A percentile compares a stretch with the other conserved stretches of the same genome.
Conservation (phyloP, 2,329 filamentous ascomycete species). For the Pseudocercospora fijiensis region DNA sequence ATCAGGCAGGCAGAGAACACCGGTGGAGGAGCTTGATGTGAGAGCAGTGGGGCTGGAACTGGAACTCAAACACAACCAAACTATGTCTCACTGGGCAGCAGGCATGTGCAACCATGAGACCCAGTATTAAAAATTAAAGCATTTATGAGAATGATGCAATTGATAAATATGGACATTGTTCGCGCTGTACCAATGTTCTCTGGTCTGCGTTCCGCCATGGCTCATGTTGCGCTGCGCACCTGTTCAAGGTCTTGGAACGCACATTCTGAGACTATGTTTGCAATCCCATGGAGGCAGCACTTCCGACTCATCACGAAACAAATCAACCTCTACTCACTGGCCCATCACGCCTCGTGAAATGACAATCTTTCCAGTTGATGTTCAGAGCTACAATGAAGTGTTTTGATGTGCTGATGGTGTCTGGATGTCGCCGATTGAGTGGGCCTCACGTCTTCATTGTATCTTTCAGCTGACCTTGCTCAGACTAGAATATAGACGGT, state of each 20-base stretch:
- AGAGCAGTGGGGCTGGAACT: neutral
- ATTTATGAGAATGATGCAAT: neutral
- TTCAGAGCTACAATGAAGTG: neutral
- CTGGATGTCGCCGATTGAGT: neutral
- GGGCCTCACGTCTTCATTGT: neutral
- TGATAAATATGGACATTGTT: neutral
- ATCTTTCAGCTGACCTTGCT: neutral
- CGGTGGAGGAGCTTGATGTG: neutral
- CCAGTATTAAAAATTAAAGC: neutral
- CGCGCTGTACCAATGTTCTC: neutral
- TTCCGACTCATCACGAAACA: neutral
- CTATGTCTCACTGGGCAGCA: neutral
- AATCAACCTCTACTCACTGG: neutral
- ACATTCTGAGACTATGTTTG: neutral
- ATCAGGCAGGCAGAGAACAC: neutral
- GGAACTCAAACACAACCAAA: neutral
- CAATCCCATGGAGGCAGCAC: neutral
- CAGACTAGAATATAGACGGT: neutral
- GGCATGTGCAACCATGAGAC: neutral
- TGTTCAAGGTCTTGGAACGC: no score
- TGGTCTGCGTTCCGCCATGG: neutral
- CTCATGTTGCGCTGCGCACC: neutral
- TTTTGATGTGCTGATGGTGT: neutral
- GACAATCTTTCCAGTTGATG: neutral
- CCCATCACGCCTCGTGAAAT: neutral